A percentile compares a stretch with the other conserved stretches of the same genome.
Evolutionary conservation across 163 green algal species (phyloP).

Genomic region (Scenedesmus sp.): DNA sequence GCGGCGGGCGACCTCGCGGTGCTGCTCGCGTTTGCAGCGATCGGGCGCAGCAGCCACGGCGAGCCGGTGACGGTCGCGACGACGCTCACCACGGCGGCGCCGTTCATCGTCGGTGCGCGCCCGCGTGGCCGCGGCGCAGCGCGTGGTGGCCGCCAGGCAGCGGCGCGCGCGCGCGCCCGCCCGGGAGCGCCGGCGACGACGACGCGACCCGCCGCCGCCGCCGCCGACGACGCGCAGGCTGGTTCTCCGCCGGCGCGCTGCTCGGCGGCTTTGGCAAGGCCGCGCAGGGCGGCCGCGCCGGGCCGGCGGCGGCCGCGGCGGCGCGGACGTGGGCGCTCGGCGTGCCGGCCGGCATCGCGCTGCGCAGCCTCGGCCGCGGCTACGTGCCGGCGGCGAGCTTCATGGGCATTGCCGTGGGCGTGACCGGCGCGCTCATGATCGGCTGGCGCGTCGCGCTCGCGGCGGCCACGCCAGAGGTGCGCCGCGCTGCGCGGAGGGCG

Average conservation of each 20-base stretch:
- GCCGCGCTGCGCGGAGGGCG: neutral
- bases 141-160: too few relatives aligned
- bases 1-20: constrained; percentile 74
- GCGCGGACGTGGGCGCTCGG: constrained; percentile 71
- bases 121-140: too few relatives aligned
- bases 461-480: constrained; percentile 58
- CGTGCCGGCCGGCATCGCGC: constrained; percentile 71
- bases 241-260: constrained; percentile 60
- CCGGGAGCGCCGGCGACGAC: too few relatives aligned
- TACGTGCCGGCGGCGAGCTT: constrained; percentile 84
- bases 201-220: neutral
- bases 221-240: constrained; percentile 56
- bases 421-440: constrained; percentile 80
- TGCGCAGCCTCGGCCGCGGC: constrained; percentile 69
- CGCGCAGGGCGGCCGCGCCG: constrained; percentile 52
- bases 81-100: constrained; percentile 72
- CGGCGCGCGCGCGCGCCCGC: too few relatives aligned
- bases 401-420: constrained; percentile 74
- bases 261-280: constrained; percentile 64
- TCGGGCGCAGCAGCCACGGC: constrained; percentile 78
- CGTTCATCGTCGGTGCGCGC: constrained; percentile 85
- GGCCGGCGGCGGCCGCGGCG: constrained; percentile 59
- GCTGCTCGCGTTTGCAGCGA: constrained; percentile 83
- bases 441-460: constrained; percentile 82
- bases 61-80: constrained; percentile 56